Evolutionary conservation across 257 asterid species (phyloP), one percentile per base, ranked within the genome.

Genomic region (Mentha longifolia): DNA sequence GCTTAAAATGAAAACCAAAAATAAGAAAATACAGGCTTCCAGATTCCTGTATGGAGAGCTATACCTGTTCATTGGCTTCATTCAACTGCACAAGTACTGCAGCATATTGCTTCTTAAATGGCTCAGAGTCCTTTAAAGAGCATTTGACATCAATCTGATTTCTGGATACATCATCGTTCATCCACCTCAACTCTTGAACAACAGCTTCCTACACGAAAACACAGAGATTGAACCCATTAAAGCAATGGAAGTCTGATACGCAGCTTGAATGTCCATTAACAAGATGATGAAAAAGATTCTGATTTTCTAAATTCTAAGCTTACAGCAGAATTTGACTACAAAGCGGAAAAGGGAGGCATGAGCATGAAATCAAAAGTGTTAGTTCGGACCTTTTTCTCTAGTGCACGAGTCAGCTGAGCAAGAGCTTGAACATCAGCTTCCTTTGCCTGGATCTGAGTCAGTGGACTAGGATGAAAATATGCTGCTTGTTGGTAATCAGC

Each of bases 381-480:
- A 11, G 49, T 42, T 35, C 13, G 42, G 68, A 94, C 97, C 99
- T 91, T 94, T 82, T 91, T 91, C 61, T 94, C 95, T 43, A 94
- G 97, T 47, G 95, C 91, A 78, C 96, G 87, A 64, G 88, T 85
- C 76, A 94, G 79, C 70, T 89, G 84, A 13, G 95, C 85, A 66
- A 94, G 90, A 74, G 95, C 99, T 79, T 80, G 90, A 68, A 86
- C 80, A 83, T 91, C 99, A 62, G 96, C 99, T 81, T 91, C 99
- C 79, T 84, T 94, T n/a, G 97, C 88, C 59, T 86, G 96, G 78
- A 77, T 77, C 80, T 82, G 90, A 75, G 83, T 82, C 41, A 67
- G 68, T 46, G 79, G 46, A 78, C 70, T 19, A 66, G 80, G 76
- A 75, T 83, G 83, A 42, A 85, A 68, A 82, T 80, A 72, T 61